Conservation (phyloP, 1,139 yeast species). For the Diutina neorugosa region DNA sequence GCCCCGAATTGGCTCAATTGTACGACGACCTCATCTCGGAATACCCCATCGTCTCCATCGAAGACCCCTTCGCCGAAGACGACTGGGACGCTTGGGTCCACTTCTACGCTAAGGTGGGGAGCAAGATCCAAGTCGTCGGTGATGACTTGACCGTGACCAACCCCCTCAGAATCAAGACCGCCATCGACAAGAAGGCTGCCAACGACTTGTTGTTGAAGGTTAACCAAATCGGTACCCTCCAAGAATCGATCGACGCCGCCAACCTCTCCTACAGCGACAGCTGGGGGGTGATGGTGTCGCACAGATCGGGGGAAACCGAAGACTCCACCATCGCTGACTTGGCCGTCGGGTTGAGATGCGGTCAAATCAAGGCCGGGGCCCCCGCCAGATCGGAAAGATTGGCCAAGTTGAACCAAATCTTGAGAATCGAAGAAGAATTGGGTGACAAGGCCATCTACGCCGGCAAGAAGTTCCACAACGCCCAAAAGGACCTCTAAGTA, state of each 20-base stretch:
- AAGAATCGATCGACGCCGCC: conserved; percentile 91
- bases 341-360: conserved; percentile 91
- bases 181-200: conserved; percentile 91
- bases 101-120: conserved; percentile 60
- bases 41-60: conserved; percentile 94
- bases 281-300: conserved; percentile 98
- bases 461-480: conserved; percentile 60
- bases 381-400: conserved; percentile 99
- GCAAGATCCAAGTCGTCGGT: conserved; percentile 78
- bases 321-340: conserved; percentile 96
- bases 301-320: conserved; percentile 98
- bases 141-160: conserved; percentile 97
- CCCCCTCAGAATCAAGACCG: conserved; percentile 85
- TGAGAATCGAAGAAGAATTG: conserved; percentile 94
- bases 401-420: conserved; percentile 92
- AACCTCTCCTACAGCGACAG: conserved; percentile 80
- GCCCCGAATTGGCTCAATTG: conserved; percentile 72
- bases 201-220: conserved; percentile 90
- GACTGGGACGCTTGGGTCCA: conserved; percentile 97
- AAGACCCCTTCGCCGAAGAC: conserved; percentile 98
- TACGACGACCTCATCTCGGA: conserved; percentile 67
- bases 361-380: conserved; percentile 99
- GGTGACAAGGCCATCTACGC: conserved; percentile 94
- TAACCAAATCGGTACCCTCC: conserved; percentile 85
- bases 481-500: neutral